phyloP scores from a whole-genome alignment of 2,329 filamentous ascomycete species.

The Thelonectria discophora region DNA sequence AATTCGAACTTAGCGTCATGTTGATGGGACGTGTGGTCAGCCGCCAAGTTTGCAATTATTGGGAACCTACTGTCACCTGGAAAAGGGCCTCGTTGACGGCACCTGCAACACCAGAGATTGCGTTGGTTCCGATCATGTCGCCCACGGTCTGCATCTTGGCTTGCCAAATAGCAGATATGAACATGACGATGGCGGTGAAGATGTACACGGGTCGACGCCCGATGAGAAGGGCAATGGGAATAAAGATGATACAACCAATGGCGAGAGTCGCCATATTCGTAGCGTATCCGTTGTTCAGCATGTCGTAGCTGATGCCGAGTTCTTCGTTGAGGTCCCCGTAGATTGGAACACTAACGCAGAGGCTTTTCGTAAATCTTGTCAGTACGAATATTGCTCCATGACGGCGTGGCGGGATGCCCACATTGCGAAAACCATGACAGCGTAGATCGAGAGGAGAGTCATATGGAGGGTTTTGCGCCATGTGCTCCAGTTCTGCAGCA shows the following conservation, averaged over 20 bases:
- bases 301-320: constrained; percentile 33
- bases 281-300: constrained; percentile 41
- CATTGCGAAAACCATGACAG: constrained; percentile 35
- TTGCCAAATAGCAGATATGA: constrained; percentile 38
- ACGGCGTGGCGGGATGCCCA: background rate
- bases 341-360: constrained; percentile 33
- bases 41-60: background rate
- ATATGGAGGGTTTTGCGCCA: constrained; percentile 29
- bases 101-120: constrained; percentile 46
- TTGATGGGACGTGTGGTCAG: background rate
- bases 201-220: constrained; percentile 46
- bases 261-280: constrained; percentile 43
- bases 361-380: background rate
- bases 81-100: constrained; percentile 50
- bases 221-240: constrained; percentile 45
- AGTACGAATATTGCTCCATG: accelerated
- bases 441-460: constrained; percentile 26
- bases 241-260: constrained; percentile 45
- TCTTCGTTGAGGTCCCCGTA: constrained; percentile 32
- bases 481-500: constrained; percentile 28
- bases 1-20: background rate
- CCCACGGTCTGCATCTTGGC: constrained; percentile 33
- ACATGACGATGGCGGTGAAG: constrained; percentile 33
- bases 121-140: constrained; percentile 38
- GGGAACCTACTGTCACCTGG: constrained; percentile 45